Percentiles rank a stretch among this genome's conserved stretches.
phyloP scores from a whole-genome alignment of 768 basidiomycete species.

The Mycena albidolilacea region DNA sequence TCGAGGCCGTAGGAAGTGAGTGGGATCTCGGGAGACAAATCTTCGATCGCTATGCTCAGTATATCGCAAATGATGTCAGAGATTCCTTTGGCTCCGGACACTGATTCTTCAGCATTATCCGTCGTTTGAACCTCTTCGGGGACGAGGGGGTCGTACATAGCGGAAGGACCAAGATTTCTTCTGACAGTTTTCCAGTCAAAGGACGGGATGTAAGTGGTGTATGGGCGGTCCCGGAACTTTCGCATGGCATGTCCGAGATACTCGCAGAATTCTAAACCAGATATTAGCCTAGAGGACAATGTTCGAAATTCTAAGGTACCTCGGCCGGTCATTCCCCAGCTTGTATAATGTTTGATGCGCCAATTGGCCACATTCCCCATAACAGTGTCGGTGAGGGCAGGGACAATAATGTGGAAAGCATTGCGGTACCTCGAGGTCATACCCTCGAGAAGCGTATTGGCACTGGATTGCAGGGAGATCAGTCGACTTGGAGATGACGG shows the following conservation, averaged over 20 bases:
- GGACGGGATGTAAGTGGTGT: background rate
- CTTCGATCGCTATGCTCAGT: background rate
- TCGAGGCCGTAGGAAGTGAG: conserved; percentile 15
- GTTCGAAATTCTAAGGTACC: background rate
- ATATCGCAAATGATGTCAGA: background rate
- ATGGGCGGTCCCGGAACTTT: too few relatives aligned
- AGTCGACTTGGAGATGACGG: too few relatives aligned
- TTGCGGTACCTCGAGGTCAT: conserved; percentile 2
- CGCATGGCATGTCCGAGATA: too few relatives aligned
- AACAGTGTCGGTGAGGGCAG: background rate
- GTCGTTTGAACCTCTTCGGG: background rate
- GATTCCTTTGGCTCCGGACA: background rate
- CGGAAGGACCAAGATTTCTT: background rate
- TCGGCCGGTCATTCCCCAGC: background rate
- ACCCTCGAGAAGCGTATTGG: conserved; percentile 17
- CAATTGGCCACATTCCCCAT: conserved; percentile 8
- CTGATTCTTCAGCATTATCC: background rate
- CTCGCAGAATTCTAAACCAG: too few relatives aligned
- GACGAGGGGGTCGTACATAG: background rate
- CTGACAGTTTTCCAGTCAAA: background rate
- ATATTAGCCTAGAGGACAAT: too few relatives aligned
- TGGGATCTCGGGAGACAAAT: background rate
- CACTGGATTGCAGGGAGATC: background rate
- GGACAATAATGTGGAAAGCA: conserved; percentile 20
- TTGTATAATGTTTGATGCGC: background rate